These are phyloP conservation scores for Xanthoceras sorbifolium DNA, from an alignment of 345 rosid species.

Conservation along the genomic window DNA sequence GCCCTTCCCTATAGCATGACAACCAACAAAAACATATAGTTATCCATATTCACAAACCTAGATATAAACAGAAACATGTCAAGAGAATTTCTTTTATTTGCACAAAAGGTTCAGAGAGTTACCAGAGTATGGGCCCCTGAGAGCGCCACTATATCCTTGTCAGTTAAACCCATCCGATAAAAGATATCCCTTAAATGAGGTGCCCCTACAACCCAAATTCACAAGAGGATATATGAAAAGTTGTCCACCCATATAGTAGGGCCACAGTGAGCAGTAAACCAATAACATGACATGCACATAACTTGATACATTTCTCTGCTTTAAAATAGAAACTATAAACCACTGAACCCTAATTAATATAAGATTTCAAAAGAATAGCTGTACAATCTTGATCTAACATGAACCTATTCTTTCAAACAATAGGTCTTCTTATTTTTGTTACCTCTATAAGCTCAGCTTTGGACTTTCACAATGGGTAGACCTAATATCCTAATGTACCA, in stretches of 20 bases:
- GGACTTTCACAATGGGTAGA: background rate
- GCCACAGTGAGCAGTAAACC: background rate
- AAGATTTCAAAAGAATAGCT: background rate
- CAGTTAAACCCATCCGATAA: constrained; percentile 84
- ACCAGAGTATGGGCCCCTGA: constrained; percentile 60
- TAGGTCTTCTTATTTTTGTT: background rate
- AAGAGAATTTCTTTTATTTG: background rate
- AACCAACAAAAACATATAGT: constrained; percentile 16
- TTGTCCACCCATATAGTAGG: background rate
- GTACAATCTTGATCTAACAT: background rate
- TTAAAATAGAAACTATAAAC: background rate
- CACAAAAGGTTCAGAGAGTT: constrained; percentile 13
- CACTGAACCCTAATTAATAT: background rate
- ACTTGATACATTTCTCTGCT: background rate
- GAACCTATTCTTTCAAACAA: background rate
- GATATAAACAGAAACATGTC: background rate
- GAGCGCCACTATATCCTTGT: constrained; percentile 85
- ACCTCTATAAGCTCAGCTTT: background rate
- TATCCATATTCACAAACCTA: background rate
- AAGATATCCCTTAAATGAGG: constrained; percentile 81
- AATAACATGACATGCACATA: background rate
- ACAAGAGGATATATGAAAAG: background rate
- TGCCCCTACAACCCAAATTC: constrained; percentile 46
- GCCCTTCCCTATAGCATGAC: constrained; percentile 70
- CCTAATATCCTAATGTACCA: constrained; percentile 1